A percentile compares a stretch with the other conserved stretches of the same genome.
Conservation (phyloP, 2,329 filamentous ascomycete species). For the Apiospora phragmitis region DNA sequence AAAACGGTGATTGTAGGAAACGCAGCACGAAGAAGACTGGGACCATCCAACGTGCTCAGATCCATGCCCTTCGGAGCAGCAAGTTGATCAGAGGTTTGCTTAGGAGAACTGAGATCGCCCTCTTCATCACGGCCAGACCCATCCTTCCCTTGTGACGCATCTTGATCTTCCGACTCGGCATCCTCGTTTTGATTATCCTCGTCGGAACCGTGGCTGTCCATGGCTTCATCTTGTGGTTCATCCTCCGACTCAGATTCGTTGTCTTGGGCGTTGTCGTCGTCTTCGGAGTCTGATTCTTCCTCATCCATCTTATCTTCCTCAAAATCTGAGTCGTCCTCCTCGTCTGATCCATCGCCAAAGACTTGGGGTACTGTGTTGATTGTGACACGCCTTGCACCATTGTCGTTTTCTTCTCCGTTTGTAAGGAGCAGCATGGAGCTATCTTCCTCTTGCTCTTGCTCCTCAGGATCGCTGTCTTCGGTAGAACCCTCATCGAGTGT, state of each 20-base stretch:
- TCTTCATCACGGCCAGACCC: not conserved
- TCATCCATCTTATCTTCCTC: conserved; percentile 8
- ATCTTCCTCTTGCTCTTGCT: conserved; percentile 24
- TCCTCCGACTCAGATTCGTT: not conserved
- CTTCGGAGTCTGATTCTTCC: not conserved
- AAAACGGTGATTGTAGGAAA: conserved; percentile 29
- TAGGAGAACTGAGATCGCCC: not conserved
- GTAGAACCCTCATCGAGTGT: conserved; percentile 24
- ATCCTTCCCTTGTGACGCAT: conserved; percentile 35
- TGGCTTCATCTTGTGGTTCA: not conserved
- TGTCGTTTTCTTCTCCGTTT: conserved; percentile 22
- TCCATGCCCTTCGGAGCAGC: not conserved
- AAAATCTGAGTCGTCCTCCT: conserved; percentile 9
- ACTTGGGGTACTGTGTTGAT: not conserved
- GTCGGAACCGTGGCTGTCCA: not conserved
- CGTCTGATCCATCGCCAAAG: not conserved
- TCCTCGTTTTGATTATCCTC: conserved; percentile 18
- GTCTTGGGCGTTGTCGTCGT: conserved; percentile 3
- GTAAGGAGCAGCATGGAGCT: conserved; percentile 34
- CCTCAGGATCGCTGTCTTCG: conserved; percentile 26
- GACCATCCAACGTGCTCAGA: conserved; percentile 32
- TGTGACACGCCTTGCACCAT: not conserved
- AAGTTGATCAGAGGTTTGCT: conserved; percentile 6
- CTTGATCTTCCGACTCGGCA: conserved; percentile 36
- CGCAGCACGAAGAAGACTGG: conserved; percentile 39